Conservation (phyloP, 176 grass and related monocot species). For the Cenchrus americanus region DNA sequence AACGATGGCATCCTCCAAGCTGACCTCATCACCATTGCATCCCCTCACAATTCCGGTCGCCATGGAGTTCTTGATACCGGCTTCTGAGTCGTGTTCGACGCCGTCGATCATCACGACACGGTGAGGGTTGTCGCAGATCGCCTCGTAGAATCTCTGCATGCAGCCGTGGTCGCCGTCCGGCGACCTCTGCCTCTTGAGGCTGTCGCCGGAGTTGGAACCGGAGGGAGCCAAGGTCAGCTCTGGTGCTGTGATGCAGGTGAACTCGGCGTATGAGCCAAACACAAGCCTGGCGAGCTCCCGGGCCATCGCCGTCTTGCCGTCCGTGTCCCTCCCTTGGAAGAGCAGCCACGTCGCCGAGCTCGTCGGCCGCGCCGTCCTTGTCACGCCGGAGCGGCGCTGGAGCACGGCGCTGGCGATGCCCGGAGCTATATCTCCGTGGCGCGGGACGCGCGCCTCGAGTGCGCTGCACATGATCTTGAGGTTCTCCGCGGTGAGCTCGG, state of each 20-base stretch:
- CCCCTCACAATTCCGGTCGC: conserved; percentile 26
- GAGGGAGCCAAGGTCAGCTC: background rate
- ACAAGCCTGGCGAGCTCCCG: conserved; percentile 69
- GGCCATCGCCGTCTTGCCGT: conserved; percentile 55
- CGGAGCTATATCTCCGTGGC: conserved; percentile 50
- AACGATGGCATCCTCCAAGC: conserved; percentile 62
- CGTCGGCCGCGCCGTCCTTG: background rate
- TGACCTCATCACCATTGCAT: conserved; percentile 37
- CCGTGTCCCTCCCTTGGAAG: conserved; percentile 60
- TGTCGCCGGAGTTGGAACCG: conserved; percentile 9
- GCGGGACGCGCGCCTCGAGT: conserved; percentile 51
- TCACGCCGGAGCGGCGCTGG: conserved; percentile 68
- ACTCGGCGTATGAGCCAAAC: conserved; percentile 53
- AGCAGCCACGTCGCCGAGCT: conserved; percentile 56
- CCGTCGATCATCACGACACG: conserved; percentile 68
- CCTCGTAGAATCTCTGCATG: conserved; percentile 42
- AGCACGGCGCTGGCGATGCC: conserved; percentile 65
- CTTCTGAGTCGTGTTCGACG: conserved; percentile 28
- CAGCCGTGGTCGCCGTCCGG: background rate
- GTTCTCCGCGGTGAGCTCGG: conserved; percentile 74
- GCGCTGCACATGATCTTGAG: conserved; percentile 60
- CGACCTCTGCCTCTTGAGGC: conserved; percentile 33
- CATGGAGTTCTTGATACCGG: conserved; percentile 43
- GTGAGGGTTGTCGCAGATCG: conserved; percentile 52
- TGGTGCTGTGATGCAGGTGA: conserved; percentile 32